Percentiles rank a stretch among this genome's conserved stretches.
Evolutionary conservation across 768 basidiomycete species (phyloP).

Genomic region (Boletus vinaceobasis): DNA sequence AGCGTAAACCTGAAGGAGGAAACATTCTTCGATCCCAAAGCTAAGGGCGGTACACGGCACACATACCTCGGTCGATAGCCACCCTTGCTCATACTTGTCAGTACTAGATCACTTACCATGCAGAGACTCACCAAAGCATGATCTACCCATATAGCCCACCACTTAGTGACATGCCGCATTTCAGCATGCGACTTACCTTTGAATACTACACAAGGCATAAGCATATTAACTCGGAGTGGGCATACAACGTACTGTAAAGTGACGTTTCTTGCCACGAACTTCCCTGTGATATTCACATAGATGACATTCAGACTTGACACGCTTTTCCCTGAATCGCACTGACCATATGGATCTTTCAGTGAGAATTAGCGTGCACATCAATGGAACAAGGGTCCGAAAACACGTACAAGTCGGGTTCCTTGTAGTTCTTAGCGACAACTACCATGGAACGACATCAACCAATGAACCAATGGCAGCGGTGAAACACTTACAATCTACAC

Average conservation of each 20-base stretch:
- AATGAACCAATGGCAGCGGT: background rate
- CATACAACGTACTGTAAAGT: conserved; percentile 69
- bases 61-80: conserved; percentile 81
- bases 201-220: conserved; percentile 53
- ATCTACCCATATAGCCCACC: conserved; percentile 42
- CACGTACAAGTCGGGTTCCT: conserved; percentile 77
- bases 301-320: conserved; percentile 21
- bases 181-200: conserved; percentile 47
- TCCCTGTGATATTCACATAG: conserved; percentile 55
- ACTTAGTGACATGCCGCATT: conserved; percentile 4
- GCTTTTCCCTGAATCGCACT: conserved; percentile 33
- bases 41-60: background rate
- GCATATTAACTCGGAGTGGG: background rate
- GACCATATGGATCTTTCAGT: conserved; percentile 75
- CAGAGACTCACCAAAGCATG: conserved; percentile 74
- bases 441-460: background rate
- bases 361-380: conserved; percentile 1
- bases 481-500: conserved; percentile 63
- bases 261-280: conserved; percentile 78
- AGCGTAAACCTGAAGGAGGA: conserved; percentile 59
- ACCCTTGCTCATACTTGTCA: conserved; percentile 56
- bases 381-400: background rate
- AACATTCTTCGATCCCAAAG: background rate
- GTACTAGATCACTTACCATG: background rate
- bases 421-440: conserved; percentile 73